Percentiles rank a stretch among this genome's conserved stretches.
These are phyloP conservation scores for Obelidium mucronatum DNA, from an alignment of 192 early-diverging fungal genomes.

Conservation along the genomic window DNA sequence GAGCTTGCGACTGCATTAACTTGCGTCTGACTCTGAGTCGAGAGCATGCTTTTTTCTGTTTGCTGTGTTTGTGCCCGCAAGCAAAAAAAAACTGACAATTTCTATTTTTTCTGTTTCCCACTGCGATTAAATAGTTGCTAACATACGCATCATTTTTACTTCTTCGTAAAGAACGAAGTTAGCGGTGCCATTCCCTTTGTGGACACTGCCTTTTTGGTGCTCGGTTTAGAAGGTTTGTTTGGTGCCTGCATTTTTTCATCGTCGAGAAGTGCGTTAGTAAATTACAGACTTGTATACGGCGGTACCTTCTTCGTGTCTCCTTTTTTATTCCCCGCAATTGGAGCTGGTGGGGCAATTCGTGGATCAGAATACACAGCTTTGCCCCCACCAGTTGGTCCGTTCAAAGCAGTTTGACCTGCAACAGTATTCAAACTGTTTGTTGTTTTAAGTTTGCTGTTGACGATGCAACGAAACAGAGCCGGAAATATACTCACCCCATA, in stretches of 20 bases:
- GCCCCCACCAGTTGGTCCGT: not conserved
- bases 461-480: not conserved
- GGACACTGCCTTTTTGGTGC: slow-evolving; percentile 3
- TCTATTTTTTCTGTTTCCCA: not conserved
- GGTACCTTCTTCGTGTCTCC: not conserved
- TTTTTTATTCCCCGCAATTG: not conserved
- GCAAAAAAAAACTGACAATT: slow-evolving; percentile 5
- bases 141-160: not conserved
- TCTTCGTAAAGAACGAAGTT: slow-evolving; percentile 16
- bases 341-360: not conserved
- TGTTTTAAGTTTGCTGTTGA: no score
- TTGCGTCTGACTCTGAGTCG: slow-evolving; percentile 2
- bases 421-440: no score
- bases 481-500: slow-evolving; percentile 6
- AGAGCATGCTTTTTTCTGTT: not conserved
- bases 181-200: slow-evolving; percentile 18
- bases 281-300: no score
- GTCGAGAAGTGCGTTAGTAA: no score
- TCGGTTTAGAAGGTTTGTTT: not conserved
- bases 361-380: slow-evolving; percentile 19
- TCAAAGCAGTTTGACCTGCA: not conserved
- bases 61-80: not conserved
- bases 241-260: no score
- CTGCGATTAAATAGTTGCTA: not conserved
- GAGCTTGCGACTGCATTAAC: not conserved